These are phyloP conservation scores for Mortierella alpina DNA, from an alignment of 192 early-diverging fungal species.

Conservation along the genomic window DNA sequence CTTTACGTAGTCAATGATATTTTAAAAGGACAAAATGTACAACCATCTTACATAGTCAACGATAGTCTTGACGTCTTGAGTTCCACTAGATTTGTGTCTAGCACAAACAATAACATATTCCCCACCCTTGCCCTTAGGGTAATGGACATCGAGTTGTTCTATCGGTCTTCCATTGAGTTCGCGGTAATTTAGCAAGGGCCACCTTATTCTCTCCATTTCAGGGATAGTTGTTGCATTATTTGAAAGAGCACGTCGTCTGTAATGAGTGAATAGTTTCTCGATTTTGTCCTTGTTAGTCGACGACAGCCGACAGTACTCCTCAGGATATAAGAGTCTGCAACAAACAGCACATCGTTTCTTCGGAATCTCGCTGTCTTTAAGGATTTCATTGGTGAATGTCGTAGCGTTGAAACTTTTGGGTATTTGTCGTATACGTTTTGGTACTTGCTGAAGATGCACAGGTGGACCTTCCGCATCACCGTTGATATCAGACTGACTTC, in stretches of 20 bases:
- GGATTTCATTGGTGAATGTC: conserved; percentile 12
- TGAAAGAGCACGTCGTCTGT: background rate
- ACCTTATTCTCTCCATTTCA: background rate
- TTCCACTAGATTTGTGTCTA: conserved; percentile 15
- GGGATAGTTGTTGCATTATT: background rate
- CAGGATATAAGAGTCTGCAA: conserved; percentile 15
- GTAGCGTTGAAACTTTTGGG: background rate
- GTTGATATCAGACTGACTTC: no score
- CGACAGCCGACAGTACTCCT: conserved; percentile 10
- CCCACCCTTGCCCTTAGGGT: conserved; percentile 1
- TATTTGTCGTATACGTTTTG: conserved; percentile 8
- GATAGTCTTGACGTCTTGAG: conserved; percentile 6
- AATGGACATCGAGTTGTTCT: background rate
- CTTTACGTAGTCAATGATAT: background rate
- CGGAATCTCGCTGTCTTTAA: conserved; percentile 10
- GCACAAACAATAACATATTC: conserved; percentile 22
- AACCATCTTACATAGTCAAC: conserved; percentile 3
- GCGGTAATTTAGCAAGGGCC: conserved; percentile 20
- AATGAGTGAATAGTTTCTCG: conserved; percentile 2
- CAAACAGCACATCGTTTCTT: conserved; percentile 12
- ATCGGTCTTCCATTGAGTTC: conserved; percentile 13
- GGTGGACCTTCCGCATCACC: no score
- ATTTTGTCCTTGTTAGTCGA: background rate
- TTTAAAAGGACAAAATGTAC: no score
- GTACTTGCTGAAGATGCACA: background rate